Conservation (phyloP, 805 yeast genomes). For the Candida sanyiensis region DNA sequence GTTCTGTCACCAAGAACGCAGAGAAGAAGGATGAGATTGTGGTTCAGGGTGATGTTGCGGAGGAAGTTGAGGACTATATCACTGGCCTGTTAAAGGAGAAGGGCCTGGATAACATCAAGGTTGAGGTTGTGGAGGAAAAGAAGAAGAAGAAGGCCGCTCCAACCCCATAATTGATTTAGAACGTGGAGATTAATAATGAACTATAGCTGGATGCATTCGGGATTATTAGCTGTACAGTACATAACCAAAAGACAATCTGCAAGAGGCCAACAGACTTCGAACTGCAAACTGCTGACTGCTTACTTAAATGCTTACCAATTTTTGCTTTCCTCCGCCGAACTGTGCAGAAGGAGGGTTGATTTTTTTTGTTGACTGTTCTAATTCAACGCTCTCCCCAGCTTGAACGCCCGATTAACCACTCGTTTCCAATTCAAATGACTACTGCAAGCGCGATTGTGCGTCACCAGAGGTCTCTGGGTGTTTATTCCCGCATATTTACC, state of each 20-base stretch:
- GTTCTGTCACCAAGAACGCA: conserved; percentile 81
- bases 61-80: conserved; percentile 78
- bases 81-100: conserved; percentile 67
- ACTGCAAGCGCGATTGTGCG: neutral
- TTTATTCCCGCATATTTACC: neutral
- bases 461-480: conserved; percentile 3
- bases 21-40: conserved; percentile 90
- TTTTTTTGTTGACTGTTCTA: too few relatives aligned
- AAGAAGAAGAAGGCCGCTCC: conserved; percentile 52
- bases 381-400: too few relatives aligned
- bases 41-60: conserved; percentile 93
- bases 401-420: neutral
- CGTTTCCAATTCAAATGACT: neutral
- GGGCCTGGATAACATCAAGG: conserved; percentile 78
- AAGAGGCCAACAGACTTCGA: too few relatives aligned
- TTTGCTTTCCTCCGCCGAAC: too few relatives aligned
- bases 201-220: too few relatives aligned
- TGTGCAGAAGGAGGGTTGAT: too few relatives aligned
- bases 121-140: conserved; percentile 82
- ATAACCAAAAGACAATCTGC: too few relatives aligned
- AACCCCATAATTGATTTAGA: too few relatives aligned
- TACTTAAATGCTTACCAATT: too few relatives aligned
- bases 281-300: too few relatives aligned
- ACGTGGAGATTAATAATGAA: too few relatives aligned
- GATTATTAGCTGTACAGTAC: too few relatives aligned